Base-by-base conservation (phyloP, 2,329 filamentous ascomycete genomes). In the Drechslerella coelobrocha region DNA sequence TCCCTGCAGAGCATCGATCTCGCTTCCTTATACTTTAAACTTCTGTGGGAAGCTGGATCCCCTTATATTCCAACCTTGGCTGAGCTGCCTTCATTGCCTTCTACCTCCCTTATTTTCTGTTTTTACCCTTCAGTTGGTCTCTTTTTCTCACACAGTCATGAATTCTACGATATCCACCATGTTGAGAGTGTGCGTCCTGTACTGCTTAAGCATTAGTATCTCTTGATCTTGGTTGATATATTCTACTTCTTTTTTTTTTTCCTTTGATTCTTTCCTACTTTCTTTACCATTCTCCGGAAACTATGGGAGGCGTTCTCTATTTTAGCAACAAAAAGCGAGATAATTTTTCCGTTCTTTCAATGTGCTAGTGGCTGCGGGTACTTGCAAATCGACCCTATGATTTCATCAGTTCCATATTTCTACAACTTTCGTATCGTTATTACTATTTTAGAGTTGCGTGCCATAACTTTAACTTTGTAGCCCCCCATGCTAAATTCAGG, bases 281-380 rank as follows among this genome's bases (percentile, higher is more conserved):
- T 34, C 3, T 23, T 19, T 53, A 10, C 26, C 37, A n/a, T 26
- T 60, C 21, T 39, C 29, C 41, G 41, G 34, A 53, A 59, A 24
- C 14, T 27, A 19, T 60, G 47, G 53, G 53, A 39, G 61, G 61
- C 61, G 61, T 65, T 65, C 5, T 55, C 24, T 23, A 29, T 50
- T 34, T 23, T 24, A 19, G 23, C 21, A 48, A 23, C 29, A 7
- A 48, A 47, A 45, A 24, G 3, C 10, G 17, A 39, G 41, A 56
- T 14, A 12, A 39, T 39, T 3, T 39, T 39, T 10, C 12, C 12
- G 34, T 39, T 39, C 34, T n/a, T n/a, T n/a, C n/a, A n/a, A n/a
- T n/a, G n/a, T n/a, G n/a, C n/a, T n/a, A n/a, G n/a, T n/a, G n/a
- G n/a, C n/a, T n/a, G n/a, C n/a, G n/a, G n/a, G n/a, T n/a, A n/a